Conservation (phyloP, 176 grass and related monocot genomes). For the Musa acuminata region DNA sequence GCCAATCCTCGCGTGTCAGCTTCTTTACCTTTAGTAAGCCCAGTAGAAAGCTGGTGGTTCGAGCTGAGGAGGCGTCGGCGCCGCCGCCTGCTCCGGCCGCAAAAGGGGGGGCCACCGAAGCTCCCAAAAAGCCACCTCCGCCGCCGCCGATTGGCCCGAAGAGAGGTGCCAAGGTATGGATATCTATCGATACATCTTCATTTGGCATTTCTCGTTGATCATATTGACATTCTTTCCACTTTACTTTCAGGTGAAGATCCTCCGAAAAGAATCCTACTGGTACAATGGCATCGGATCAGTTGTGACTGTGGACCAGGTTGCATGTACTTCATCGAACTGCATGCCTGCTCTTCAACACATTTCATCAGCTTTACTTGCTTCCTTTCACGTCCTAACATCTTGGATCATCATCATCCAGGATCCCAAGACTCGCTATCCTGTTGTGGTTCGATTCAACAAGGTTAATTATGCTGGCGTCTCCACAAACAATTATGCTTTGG, state of each 20-base stretch:
- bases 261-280: constrained; percentile 93
- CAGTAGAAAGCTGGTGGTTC: constrained; percentile 40
- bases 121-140: constrained; percentile 35
- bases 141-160: constrained; percentile 68
- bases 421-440: background rate
- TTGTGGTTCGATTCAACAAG: background rate
- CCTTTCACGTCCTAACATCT: background rate
- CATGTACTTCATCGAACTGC: too few relatives aligned
- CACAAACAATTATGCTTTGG: background rate
- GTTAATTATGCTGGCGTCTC: background rate
- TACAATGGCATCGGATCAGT: constrained; percentile 77
- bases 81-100: constrained; percentile 13
- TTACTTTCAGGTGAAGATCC: constrained; percentile 70
- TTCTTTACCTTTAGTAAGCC: constrained; percentile 24
- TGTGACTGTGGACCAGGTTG: constrained; percentile 76
- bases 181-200: background rate
- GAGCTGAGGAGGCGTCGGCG: constrained; percentile 40
- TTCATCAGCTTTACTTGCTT: background rate
- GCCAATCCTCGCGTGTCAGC: constrained; percentile 29
- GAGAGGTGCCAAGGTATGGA: constrained; percentile 46
- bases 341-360: too few relatives aligned
- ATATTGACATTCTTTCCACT: too few relatives aligned
- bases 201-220: too few relatives aligned
- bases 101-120: constrained; percentile 18
- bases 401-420: background rate